Percentiles rank a stretch among this genome's conserved stretches.
Conservation (phyloP, 2,329 filamentous ascomycete genomes). For the Scedosporium boydii region DNA sequence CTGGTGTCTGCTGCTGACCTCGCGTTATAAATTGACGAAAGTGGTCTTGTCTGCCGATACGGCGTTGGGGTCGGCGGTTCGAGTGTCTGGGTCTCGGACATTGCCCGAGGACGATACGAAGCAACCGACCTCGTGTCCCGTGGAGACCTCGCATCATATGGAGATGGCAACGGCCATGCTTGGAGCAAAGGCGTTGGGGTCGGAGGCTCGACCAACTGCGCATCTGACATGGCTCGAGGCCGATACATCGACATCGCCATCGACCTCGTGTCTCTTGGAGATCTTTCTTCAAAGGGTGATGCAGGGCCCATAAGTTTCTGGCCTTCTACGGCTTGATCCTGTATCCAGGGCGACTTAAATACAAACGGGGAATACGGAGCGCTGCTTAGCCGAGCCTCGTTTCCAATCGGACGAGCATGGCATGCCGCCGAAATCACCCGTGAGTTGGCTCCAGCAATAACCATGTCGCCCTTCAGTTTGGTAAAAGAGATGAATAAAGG, state of each 20-base stretch:
- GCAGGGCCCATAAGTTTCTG: background rate
- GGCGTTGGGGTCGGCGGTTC: background rate
- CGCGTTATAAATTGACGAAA: background rate
- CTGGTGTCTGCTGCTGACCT: background rate
- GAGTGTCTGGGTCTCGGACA: background rate
- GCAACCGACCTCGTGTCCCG: background rate
- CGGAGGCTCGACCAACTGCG: background rate
- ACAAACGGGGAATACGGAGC: background rate
- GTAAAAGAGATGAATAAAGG: conserved; percentile 2
- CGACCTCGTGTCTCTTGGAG: background rate
- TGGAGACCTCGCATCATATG: background rate
- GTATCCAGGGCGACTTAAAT: conserved; percentile 1
- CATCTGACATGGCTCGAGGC: background rate
- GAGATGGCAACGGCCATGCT: background rate
- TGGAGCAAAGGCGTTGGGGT: background rate
- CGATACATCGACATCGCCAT: background rate
- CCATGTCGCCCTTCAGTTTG: conserved; percentile 2
- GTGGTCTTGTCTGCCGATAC: background rate
- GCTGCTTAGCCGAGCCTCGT: background rate
- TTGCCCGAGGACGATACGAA: background rate
- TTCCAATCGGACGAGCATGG: background rate
- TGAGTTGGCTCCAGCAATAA: conserved; percentile 2
- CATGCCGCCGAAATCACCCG: conserved; percentile 4
- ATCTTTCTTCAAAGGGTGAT: background rate
- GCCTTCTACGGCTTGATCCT: background rate